phyloP scores from a whole-genome alignment of 768 basidiomycete genomes.

The Kwoniella heveanensis region DNA sequence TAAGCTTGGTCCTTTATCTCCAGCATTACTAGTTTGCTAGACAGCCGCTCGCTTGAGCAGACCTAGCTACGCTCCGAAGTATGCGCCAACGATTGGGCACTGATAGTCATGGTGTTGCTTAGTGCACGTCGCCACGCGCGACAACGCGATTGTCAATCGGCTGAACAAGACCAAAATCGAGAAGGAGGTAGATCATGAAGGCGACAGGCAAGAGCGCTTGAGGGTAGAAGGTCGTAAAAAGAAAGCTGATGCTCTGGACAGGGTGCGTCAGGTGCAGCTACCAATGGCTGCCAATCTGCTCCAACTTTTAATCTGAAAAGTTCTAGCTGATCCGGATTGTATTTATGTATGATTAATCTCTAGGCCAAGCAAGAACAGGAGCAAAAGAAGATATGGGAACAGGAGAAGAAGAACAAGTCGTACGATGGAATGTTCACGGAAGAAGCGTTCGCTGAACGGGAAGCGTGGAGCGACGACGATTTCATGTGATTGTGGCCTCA shows the following conservation, averaged over 20 bases:
- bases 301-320: not conserved
- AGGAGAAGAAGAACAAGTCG: slow-evolving; percentile 81
- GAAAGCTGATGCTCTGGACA: slow-evolving; percentile 74
- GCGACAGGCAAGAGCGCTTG: slow-evolving; percentile 76
- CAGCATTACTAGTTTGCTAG: not conserved
- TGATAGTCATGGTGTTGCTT: slow-evolving; percentile 1
- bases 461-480: slow-evolving; percentile 59
- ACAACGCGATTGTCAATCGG: slow-evolving; percentile 87
- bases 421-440: slow-evolving; percentile 79
- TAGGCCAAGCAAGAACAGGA: slow-evolving; percentile 82
- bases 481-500: slow-evolving; percentile 48
- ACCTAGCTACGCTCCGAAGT: no score
- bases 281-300: not conserved
- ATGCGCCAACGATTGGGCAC: not conserved
- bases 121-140: slow-evolving; percentile 79
- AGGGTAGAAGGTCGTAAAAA: slow-evolving; percentile 52
- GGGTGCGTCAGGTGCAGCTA: slow-evolving; percentile 64
- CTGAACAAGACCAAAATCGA: slow-evolving; percentile 90
- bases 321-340: not conserved
- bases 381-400: slow-evolving; percentile 73
- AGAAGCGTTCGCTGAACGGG: slow-evolving; percentile 53
- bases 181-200: slow-evolving; percentile 82
- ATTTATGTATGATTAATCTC: no score
- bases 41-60: no score
- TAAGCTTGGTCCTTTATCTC: slow-evolving; percentile 50